Percentiles rank a stretch among this genome's conserved stretches.
phyloP scores from a whole-genome alignment of 1,284 basidiomycete genomes.

The Athelia sp. region DNA sequence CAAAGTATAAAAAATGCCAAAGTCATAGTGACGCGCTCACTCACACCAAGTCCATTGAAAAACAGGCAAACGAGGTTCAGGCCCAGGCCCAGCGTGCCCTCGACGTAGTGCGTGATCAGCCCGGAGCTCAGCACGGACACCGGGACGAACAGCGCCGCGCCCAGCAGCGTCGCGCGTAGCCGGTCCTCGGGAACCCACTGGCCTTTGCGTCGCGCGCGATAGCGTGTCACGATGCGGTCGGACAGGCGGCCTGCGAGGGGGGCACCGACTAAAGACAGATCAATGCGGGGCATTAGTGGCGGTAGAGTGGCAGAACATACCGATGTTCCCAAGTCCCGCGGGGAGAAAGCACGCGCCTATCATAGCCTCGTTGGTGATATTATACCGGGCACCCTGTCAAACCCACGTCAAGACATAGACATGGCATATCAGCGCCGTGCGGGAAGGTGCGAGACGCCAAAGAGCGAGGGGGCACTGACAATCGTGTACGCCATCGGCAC shows the following conservation, averaged over 20 bases:
- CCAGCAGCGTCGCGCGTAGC: constrained; percentile 13
- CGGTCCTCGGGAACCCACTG: constrained; percentile 21
- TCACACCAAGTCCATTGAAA: constrained; percentile 17
- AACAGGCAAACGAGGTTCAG: constrained; percentile 15
- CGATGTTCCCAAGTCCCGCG: constrained; percentile 55
- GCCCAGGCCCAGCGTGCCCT: constrained; percentile 13
- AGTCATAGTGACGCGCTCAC: no score
- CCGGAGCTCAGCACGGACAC: constrained; percentile 13
- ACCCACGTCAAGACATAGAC: no score
- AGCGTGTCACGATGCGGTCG: constrained; percentile 14
- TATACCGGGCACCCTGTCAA: constrained; percentile 49
- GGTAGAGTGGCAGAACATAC: constrained; percentile 24
- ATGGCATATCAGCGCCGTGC: constrained; percentile 1
- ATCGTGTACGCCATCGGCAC: constrained; percentile 26
- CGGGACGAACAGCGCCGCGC: constrained; percentile 16
- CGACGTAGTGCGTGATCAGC: constrained; percentile 13
- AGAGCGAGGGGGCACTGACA: constrained; percentile 23
- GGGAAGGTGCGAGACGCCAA: constrained; percentile 29
- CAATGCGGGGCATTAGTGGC: neutral
- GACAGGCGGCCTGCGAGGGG: constrained; percentile 29
- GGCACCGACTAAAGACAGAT: constrained; percentile 37
- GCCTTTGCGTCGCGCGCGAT: constrained; percentile 13
- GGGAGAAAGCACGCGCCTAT: constrained; percentile 60
- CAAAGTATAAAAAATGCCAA: no score
- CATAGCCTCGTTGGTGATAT: constrained; percentile 52